Conservation (phyloP, 192 early-diverging fungal species). For the Coemansia sp. region DNA sequence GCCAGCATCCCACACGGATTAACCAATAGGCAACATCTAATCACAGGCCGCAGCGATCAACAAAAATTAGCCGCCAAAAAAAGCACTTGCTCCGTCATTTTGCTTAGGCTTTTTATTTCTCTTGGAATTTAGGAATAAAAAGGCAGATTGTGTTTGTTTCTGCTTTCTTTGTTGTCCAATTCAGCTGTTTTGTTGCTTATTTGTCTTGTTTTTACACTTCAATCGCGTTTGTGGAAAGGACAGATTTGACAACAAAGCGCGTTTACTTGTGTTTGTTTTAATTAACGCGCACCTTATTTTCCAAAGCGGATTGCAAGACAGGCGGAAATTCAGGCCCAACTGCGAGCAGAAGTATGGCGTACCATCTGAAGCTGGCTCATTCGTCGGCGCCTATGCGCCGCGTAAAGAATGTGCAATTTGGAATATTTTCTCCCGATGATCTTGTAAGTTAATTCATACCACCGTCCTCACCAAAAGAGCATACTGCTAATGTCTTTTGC, state of each 20-base stretch:
- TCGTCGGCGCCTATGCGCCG: constrained; percentile 62
- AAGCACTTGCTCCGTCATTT: no score
- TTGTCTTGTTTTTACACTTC: no score
- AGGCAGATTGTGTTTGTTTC: no score
- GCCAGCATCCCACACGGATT: no score
- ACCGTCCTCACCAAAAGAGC: neutral
- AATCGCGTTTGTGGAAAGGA: no score
- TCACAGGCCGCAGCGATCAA: no score
- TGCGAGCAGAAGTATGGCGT: constrained; percentile 31
- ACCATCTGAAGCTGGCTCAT: constrained; percentile 30
- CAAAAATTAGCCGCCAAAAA: no score
- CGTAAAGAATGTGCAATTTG: constrained; percentile 92
- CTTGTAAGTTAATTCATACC: constrained; percentile 64
- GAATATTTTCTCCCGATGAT: constrained; percentile 93
- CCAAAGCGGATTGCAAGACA: constrained; percentile 10
- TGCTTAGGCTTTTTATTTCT: constrained; percentile 3
- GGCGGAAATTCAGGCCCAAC: constrained; percentile 4
- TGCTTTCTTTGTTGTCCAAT: no score
- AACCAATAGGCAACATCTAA: no score
- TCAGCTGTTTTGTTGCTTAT: no score
- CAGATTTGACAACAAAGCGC: neutral
- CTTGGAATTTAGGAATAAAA: constrained; percentile 1
- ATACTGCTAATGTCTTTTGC: constrained; percentile 1
- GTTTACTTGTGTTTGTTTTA: neutral
- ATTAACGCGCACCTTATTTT: constrained; percentile 1